These are phyloP conservation scores for Cercophora scortea DNA, from an alignment of 495 filamentous ascomycete genomes.

Conservation along the genomic window DNA sequence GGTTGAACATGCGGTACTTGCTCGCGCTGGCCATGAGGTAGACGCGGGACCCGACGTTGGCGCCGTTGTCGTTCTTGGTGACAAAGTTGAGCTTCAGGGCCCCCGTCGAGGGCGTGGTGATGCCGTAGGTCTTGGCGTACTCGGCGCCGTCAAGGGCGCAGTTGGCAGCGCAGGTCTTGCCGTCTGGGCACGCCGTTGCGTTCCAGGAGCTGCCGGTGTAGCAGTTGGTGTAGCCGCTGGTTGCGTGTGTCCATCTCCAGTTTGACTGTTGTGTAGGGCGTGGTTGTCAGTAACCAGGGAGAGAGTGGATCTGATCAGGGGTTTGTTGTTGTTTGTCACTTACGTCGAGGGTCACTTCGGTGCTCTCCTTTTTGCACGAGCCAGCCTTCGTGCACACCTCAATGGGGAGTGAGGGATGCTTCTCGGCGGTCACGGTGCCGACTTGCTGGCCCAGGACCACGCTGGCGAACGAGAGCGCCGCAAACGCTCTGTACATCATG, in stretches of 20 bases:
- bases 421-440: slow-evolving; percentile 41
- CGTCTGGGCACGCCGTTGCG: slow-evolving; percentile 43
- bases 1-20: slow-evolving; percentile 56
- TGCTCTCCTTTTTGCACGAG: slow-evolving; percentile 42
- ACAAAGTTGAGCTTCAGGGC: slow-evolving; percentile 53
- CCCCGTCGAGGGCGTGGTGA: slow-evolving; percentile 44
- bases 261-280: slow-evolving; percentile 33
- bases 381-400: slow-evolving; percentile 42
- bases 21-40: slow-evolving; percentile 51
- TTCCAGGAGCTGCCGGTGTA: slow-evolving; percentile 56
- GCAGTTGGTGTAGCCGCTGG: slow-evolving; percentile 52
- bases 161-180: slow-evolving; percentile 45
- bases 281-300: not conserved
- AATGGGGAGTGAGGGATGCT: slow-evolving; percentile 50
- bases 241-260: slow-evolving; percentile 60
- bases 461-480: slow-evolving; percentile 25
- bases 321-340: not conserved
- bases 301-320: not conserved
- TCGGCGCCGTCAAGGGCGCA: slow-evolving; percentile 60
- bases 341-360: slow-evolving; percentile 49
- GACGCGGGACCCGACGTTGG: slow-evolving; percentile 55
- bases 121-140: slow-evolving; percentile 54
- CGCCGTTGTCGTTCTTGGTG: slow-evolving; percentile 36
- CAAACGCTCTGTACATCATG: slow-evolving; percentile 5
- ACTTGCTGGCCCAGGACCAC: slow-evolving; percentile 41